Percentiles rank a stretch among this genome's conserved stretches.
phyloP scores from a whole-genome alignment of 1,139 yeast species.

The Tardiomyces depauwii region DNA sequence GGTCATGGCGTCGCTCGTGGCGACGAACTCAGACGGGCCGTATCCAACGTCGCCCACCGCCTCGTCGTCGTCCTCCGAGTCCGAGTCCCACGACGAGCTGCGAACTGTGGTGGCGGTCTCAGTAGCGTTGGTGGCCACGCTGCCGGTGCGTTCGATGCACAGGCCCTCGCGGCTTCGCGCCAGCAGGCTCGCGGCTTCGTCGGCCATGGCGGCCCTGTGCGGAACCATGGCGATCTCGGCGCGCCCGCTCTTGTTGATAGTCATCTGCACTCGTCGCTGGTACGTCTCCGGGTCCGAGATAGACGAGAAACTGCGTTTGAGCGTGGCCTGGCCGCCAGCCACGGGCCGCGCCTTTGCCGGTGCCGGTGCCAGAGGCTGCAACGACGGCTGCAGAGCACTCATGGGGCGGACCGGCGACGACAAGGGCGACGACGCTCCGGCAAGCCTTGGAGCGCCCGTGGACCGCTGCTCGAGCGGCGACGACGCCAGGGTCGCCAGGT shows the following conservation, averaged over 20 bases:
- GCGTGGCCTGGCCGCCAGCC: too few relatives aligned
- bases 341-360: too few relatives aligned
- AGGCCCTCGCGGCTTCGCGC: neutral
- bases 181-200: slow-evolving; percentile 4
- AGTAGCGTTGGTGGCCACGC: neutral
- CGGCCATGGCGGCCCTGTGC: neutral
- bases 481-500: slow-evolving; percentile 1
- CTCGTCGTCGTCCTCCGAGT: slow-evolving; percentile 9
- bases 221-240: neutral
- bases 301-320: neutral
- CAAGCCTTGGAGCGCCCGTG: neutral
- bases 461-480: neutral
- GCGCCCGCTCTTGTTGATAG: neutral
- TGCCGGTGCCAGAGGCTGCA: neutral
- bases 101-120: neutral
- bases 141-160: neutral
- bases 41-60: neutral
- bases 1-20: slow-evolving; percentile 16
- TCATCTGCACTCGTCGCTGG: slow-evolving; percentile 3
- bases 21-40: neutral
- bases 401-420: neutral
- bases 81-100: slow-evolving; percentile 7
- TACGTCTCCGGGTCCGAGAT: neutral
- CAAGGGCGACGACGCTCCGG: neutral
- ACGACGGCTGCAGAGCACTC: neutral